Evolutionary conservation across 768 basidiomycete species (phyloP).

Genomic region (Candolleomyces aberdarensis): DNA sequence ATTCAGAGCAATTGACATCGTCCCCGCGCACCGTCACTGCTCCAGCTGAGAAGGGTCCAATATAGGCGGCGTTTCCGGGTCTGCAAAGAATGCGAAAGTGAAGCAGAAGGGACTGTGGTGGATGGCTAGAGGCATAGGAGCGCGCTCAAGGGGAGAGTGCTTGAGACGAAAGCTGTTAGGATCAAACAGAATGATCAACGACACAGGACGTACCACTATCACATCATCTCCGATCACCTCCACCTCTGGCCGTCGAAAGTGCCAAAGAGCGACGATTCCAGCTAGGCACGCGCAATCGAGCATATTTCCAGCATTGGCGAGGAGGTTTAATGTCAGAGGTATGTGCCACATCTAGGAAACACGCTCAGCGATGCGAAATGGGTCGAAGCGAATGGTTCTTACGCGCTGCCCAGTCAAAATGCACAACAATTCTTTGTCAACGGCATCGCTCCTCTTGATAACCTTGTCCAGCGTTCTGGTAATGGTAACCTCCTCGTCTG

Average conservation of each 20-base stretch:
- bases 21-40: conserved; percentile 63
- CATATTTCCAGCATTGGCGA: conserved; percentile 90
- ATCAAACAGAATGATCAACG: neutral
- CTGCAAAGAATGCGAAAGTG: conserved; percentile 88
- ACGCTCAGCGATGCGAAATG: neutral
- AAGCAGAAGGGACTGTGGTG: conserved; percentile 93
- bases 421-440: conserved; percentile 96
- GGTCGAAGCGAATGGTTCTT: conserved; percentile 17
- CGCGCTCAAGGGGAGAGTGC: conserved; percentile 85
- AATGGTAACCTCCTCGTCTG: conserved; percentile 89
- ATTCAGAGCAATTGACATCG: conserved; percentile 79
- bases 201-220: conserved; percentile 74
- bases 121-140: conserved; percentile 86
- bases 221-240: conserved; percentile 86
- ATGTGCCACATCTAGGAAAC: conserved; percentile 87
- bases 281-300: conserved; percentile 94
- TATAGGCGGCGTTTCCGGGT: conserved; percentile 46
- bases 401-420: conserved; percentile 93
- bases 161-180: conserved; percentile 24
- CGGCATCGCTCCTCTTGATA: conserved; percentile 80
- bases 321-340: conserved; percentile 83
- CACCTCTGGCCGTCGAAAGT: conserved; percentile 89
- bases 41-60: conserved; percentile 86
- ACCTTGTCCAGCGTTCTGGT: conserved; percentile 94
- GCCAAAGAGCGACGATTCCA: conserved; percentile 85